Evolutionary conservation across 345 rosid species (phyloP).

Genomic region (Hibiscus syriacus): DNA sequence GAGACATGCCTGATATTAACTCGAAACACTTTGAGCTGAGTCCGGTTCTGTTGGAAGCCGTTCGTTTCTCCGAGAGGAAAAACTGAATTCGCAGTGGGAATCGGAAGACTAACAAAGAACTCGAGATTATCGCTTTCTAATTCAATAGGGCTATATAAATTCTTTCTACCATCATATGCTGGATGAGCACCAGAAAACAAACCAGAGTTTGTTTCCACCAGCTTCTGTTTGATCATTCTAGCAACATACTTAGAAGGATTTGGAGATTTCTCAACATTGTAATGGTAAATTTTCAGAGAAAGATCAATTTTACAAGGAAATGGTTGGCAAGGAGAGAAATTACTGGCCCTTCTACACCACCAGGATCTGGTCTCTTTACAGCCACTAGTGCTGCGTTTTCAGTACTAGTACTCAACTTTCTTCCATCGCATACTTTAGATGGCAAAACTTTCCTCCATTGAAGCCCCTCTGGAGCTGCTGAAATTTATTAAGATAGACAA

Average conservation of each 20-base stretch:
- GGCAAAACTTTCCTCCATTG: constrained; percentile 24
- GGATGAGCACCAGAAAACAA: constrained; percentile 47
- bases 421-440: constrained; percentile 32
- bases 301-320: constrained; percentile 76
- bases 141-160: constrained; percentile 72
- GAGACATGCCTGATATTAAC: constrained; percentile 74
- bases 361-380: constrained; percentile 75
- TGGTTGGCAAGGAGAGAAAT: constrained; percentile 86
- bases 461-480: constrained; percentile 37
- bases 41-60: constrained; percentile 41
- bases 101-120: constrained; percentile 75
- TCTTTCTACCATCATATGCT: too few species aligned
- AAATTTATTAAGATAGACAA: constrained; percentile 11
- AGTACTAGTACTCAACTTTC: constrained; percentile 31
- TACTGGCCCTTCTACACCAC: constrained; percentile 72
- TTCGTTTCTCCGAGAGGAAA: constrained; percentile 19
- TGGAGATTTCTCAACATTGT: constrained; percentile 67
- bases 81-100: constrained; percentile 36
- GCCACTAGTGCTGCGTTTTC: constrained; percentile 33
- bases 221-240: constrained; percentile 70
- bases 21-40: constrained; percentile 57
- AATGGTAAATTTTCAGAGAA: too few species aligned
- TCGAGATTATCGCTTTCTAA: constrained; percentile 79
- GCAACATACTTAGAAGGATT: constrained; percentile 73
- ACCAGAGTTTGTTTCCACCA: constrained; percentile 43